Base-by-base conservation (phyloP, 768 basidiomycete species). In the Xerocomus potaroensis region DNA sequence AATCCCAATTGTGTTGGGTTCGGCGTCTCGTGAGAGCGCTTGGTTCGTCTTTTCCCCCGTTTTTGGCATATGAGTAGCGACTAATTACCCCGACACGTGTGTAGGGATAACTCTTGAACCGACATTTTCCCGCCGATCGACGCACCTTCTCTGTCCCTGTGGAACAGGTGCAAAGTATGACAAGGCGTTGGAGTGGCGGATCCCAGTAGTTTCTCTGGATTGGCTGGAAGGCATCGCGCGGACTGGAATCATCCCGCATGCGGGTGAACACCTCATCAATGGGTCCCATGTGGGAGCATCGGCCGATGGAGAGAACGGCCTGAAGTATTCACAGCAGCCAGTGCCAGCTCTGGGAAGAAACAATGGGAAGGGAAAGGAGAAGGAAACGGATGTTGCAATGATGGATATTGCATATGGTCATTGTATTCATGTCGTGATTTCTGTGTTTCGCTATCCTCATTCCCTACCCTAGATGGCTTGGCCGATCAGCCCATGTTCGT, bases 111-210 rank as follows among this genome's bases (percentile, higher is more conserved):
- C 59, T 4, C 69, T 80, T 2, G 73, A 79, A 3, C 68, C 75
- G 0, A 71, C 68, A n/a, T 85, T 86, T 62, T 84, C 79, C 12
- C 74, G 80, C 15, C 75, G 73, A 10, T 78, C 83, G 2, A 93
- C 92, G 0, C 88, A 95, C 54, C 73, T 96, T 1, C 69, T 96
- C 8, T 92, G 91, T 60, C 85, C 87, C 0, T 73, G 80, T 6
- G 78, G 75, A 0, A 68, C 61, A 0, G 91, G 93, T 14, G 70
- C 73, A 19, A 95, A 96, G 61, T 89, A 78, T 41, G 78, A 83
- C 14, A 90, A 84, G 61, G 91, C 92, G 2, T 59, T 63, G 31
- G 80, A 89, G 60, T 95, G 93, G 92, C 74, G 73, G 12, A 77
- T 86, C 8, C 81, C 84, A 0, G 79, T 88, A n/a, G 73, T 94